Evolutionary conservation across 108 stramenopile genomes (phyloP).

Genomic region (Stephanodiscus minutulus): DNA sequence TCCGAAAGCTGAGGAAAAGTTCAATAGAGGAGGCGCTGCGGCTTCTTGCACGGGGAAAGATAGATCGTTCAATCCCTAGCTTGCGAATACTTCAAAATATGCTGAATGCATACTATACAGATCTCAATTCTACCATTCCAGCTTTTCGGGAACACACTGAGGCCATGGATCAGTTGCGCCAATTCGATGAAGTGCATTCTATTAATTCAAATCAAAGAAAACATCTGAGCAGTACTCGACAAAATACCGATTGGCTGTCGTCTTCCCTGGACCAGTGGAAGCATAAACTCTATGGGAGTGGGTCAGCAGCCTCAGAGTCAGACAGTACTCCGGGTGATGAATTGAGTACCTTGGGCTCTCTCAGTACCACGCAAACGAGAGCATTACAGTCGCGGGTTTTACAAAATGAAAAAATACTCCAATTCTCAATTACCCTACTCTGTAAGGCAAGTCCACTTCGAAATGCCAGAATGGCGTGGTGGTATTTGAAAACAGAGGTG

Average conservation of each 20-base stretch:
- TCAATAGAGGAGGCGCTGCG: conserved; percentile 68
- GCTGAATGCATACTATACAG: conserved; percentile 71
- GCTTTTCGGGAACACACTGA: conserved; percentile 64
- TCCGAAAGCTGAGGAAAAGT: conserved; percentile 68
- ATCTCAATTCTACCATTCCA: conserved; percentile 74
- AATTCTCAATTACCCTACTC: conserved; percentile 54
- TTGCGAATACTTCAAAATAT: conserved; percentile 54
- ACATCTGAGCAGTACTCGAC: conserved; percentile 2
- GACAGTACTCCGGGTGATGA: conserved; percentile 26
- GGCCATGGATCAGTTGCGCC: conserved; percentile 48
- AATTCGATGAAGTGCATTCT: conserved; percentile 31
- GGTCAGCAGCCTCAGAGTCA: conserved; percentile 20
- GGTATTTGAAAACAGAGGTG: conserved; percentile 65
- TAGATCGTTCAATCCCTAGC: conserved; percentile 64
- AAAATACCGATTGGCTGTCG: conserved; percentile 23
- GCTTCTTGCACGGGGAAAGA: conserved; percentile 64
- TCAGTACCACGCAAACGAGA: conserved; percentile 37
- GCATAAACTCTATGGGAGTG: not conserved
- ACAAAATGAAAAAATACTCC: conserved; percentile 60
- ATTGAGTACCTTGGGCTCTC: conserved; percentile 15
- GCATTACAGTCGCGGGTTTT: conserved; percentile 50
- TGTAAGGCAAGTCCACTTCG: conserved; percentile 68
- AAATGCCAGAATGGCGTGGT: conserved; percentile 76
- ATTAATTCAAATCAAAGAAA: conserved; percentile 12
- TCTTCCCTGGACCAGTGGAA: not conserved